Evolutionary conservation across 441 rosid species (phyloP).

Genomic region (Syzygium malaccense): DNA sequence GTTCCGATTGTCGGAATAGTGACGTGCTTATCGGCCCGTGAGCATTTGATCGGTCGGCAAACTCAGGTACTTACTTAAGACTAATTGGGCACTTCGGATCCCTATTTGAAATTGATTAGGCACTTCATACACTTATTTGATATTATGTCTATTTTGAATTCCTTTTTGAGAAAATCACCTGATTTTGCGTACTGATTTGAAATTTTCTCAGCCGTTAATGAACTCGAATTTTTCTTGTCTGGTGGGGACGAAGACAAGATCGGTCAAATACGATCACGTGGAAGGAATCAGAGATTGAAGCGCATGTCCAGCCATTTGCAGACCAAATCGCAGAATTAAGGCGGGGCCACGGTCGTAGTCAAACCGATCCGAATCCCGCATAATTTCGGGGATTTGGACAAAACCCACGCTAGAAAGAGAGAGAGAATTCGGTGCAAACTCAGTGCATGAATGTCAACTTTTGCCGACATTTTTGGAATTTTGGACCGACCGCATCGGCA

Average conservation of each 20-base stretch:
- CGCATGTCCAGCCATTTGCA: not conserved
- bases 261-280: not conserved
- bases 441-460: not conserved
- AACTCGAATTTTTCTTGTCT: not conserved
- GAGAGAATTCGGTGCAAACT: not conserved
- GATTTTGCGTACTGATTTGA: rapidly evolving
- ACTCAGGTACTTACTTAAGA: too few species aligned
- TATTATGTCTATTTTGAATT: rapidly evolving
- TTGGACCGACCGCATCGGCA: not conserved
- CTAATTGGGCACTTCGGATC: rapidly evolving
- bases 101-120: too few species aligned
- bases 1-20: too few species aligned
- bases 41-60: too few species aligned
- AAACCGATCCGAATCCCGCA: not conserved
- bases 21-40: too few species aligned
- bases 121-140: too few species aligned
- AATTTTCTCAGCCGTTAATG: too few species aligned
- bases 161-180: too few species aligned
- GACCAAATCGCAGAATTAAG: not conserved
- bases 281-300: not conserved
- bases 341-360: not conserved
- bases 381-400: not conserved
- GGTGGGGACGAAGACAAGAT: not conserved
- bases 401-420: not conserved
- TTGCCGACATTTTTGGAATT: not conserved